Base-by-base conservation (phyloP, 2,329 filamentous ascomycete genomes). In the Colletotrichum kahawae region DNA sequence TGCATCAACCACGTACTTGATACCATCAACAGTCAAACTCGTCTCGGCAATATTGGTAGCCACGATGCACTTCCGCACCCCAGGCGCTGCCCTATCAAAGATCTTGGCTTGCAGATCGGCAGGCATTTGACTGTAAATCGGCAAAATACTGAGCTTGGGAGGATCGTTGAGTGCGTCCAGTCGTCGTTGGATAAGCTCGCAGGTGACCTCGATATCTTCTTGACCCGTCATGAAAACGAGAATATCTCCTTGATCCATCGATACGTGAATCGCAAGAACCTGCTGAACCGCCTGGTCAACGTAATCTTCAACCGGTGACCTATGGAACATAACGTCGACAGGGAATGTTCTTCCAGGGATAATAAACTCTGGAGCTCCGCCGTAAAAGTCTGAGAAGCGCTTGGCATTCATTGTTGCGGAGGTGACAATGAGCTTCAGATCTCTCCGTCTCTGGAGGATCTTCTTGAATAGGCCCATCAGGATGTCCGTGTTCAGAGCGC, bases 61-160 rank as follows among this genome's bases (percentile, higher is more conserved):
- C 54, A 99, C 96, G 77, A 99, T 98, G 80, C 98, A 97, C 83
- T 99, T 99, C 74, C 97, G 93, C 6, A 98, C 96, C 2, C 97
- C 97, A 1, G 96, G 94, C 4, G 95, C 89, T 4, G 97, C 97
- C 78, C 93, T 92, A 81, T 99, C 96, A 80, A 99, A 99, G 78
- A 99, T 99, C 85, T 97, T 98, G 75, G 97, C 95, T 84, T 99
- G 97, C 43, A 99, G 87, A 83, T 99, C 97, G 38, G 97, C 97
- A 4, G 97, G 97, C 97, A 99, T 98, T 84, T 99, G 97, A 89
- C 95, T 98, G 91, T 99, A 99, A 70, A 99, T 98, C 0, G 97
- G 97, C 33, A 99, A 86, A 70, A 99, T 98, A 82, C 95, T 96
- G 74, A 99, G 91, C 82, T 98, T 96, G 2, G 97, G 96, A 1